These are phyloP conservation scores for Aspergillus aculeatus DNA, from an alignment of 2,329 filamentous ascomycete genomes.

Conservation along the genomic window DNA sequence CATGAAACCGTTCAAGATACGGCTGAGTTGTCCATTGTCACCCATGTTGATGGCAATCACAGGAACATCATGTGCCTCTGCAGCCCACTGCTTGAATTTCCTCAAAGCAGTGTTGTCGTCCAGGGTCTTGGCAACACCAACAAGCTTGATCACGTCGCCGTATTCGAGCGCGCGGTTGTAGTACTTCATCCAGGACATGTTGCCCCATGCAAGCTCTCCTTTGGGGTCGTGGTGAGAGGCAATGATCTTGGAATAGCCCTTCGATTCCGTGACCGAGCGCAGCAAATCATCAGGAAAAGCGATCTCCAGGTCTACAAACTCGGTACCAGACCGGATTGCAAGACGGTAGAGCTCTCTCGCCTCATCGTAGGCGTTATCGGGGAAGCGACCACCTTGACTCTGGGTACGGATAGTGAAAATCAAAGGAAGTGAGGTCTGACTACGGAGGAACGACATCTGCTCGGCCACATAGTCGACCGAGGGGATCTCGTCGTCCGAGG, in stretches of 20 bases:
- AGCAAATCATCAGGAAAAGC: slow-evolving; percentile 77
- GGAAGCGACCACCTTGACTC: slow-evolving; percentile 84
- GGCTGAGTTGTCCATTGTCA: slow-evolving; percentile 77
- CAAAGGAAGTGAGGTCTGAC: slow-evolving; percentile 70
- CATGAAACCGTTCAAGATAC: slow-evolving; percentile 87
- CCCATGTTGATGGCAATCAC: slow-evolving; percentile 98
- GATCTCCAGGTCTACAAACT: slow-evolving; percentile 93
- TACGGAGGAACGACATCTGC: slow-evolving; percentile 77
- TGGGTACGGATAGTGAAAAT: slow-evolving; percentile 89
- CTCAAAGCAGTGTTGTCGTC: slow-evolving; percentile 85
- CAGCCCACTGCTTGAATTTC: slow-evolving; percentile 76
- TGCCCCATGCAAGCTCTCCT: slow-evolving; percentile 78
- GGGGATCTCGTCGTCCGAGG: slow-evolving; percentile 56
- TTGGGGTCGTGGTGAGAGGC: slow-evolving; percentile 91
- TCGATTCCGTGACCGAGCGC: slow-evolving; percentile 64
- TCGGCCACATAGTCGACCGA: slow-evolving; percentile 73
- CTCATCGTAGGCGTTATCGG: slow-evolving; percentile 69
- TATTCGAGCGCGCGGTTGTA: slow-evolving; percentile 89
- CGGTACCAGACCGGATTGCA: slow-evolving; percentile 78
- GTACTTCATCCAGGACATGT: slow-evolving; percentile 85
- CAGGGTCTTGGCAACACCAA: slow-evolving; percentile 72
- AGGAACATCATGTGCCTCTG: slow-evolving; percentile 71
- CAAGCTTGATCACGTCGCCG: slow-evolving; percentile 91
- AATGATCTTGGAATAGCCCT: slow-evolving; percentile 78
- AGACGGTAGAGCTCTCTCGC: slow-evolving; percentile 73